Evolutionary conservation across 495 filamentous ascomycete species (phyloP), one percentile per base, ranked within the genome.

Genomic region (Aspergillus biplanus): DNA sequence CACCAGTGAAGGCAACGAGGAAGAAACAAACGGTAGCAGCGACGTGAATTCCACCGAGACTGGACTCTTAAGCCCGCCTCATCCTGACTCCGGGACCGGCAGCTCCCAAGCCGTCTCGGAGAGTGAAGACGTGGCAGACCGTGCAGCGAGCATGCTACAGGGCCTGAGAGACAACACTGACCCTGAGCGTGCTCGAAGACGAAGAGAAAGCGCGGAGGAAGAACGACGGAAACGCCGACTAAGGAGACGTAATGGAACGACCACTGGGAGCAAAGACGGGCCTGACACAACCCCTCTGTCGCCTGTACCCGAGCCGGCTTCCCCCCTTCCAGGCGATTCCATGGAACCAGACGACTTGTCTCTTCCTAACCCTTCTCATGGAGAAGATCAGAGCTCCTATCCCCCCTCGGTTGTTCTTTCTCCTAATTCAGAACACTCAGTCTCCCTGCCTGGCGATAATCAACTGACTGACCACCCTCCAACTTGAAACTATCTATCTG

Each of bases 111-210:
- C 81, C 58, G 81, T 76, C 21, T 83, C 76, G 47, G 86, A 85
- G 58, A 84, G 83, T 59, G 90, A 91, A 74, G 90, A 94, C 64
- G 82, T 97, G 37, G 93, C 91, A 12, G 88, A 91, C 62, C 88
- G 92, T 35, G 93, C 93, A 7, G 92, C 91, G 18, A 86, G 86
- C 62, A 82, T 97, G 75, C 81, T 97, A 50, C 89, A 93, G 65
- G 91, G 90, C 44, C 85, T 97, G 69, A 81, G 90, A 55, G 88
- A 88, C 52, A 86, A 85, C 57, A 83, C 82, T 33, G 86, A 80
- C 31, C 67, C 67, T 1, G 87, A 89, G 61, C 85, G 85, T 62
- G 85, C 81, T 56, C 80, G 89, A 63, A 76, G 89, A 64, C 67
- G 85, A 65, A 71, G 89, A 70, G 87, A 90, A 71, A 90, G 82